Evolutionary conservation across 1,284 basidiomycete genomes (phyloP), one percentile per base, ranked within the genome.

Genomic region (Microbotryum lychnidis-dioicae): DNA sequence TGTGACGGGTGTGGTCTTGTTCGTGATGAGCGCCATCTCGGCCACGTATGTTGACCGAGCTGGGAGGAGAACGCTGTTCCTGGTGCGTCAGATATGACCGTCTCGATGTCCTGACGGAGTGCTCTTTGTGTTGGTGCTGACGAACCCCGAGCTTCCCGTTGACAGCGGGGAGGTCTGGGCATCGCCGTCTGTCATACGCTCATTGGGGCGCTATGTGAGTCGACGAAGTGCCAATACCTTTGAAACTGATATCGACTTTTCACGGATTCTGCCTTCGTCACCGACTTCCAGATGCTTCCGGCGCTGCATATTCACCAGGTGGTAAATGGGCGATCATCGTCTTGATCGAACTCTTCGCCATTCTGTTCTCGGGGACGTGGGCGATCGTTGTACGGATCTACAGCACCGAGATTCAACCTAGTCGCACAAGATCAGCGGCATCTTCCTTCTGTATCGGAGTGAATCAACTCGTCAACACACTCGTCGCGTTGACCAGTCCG

Each of bases 401-500:
- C 69, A 54, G 76, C 73, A 52, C 65, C 50, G 79, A 80, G 61
- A 77, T 79, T 31, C 78, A 80, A 67, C 78, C 79, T 8, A 75
- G 73, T 62, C 71, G 73, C 33, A 76, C 76, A 21, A 70, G 73
- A 54, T 75, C 75, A 7, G 72, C 77, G 0, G 77, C 76, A 3
- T 73, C 77, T 4, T 75, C 76, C 47, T 72, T 79, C 29, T 74
- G 75, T 2, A 76, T 78, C 55, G 77, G 75, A 37, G 68, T 73
- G 14, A 78, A 78, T 64, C 79, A 78, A 76, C 69, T 75, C 27
- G 73, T 79, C 23, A 80, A 80, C 71, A 79, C 76, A 63, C 58
- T 74, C 49, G 76, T 80, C 57, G 79, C 80, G 4, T 75, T 79
- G 68, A 76, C 80, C 9, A 79, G 79, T 3, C 79, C 80, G 10